Percentiles rank a stretch among this genome's conserved stretches.
Evolutionary conservation across 768 basidiomycete species (phyloP).

Genomic region (Pulveroboletus sp.): DNA sequence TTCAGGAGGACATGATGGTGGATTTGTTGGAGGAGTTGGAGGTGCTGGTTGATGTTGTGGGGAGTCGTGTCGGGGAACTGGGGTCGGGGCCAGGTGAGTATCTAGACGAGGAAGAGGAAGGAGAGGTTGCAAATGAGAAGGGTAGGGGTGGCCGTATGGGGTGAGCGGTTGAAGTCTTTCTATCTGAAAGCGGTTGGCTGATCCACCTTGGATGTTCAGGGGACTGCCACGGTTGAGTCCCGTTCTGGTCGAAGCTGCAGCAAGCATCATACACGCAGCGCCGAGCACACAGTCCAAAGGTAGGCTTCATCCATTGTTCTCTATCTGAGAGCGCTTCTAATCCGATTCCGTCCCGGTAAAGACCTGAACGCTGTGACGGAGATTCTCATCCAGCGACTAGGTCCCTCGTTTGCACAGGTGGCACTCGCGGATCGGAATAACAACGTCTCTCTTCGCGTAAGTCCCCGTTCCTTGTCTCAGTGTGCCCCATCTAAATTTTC

Average conservation of each 20-base stretch:
- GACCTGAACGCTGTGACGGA: slow-evolving; percentile 56
- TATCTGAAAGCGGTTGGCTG: background rate
- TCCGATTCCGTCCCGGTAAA: slow-evolving; percentile 21
- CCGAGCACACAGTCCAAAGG: slow-evolving; percentile 57
- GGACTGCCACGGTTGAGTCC: slow-evolving; percentile 39
- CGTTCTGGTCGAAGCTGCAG: slow-evolving; percentile 57
- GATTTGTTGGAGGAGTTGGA: slow-evolving; percentile 64
- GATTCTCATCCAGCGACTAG: slow-evolving; percentile 51
- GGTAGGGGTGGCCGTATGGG: slow-evolving; percentile 32
- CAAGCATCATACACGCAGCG: slow-evolving; percentile 61
- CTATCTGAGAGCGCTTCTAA: background rate
- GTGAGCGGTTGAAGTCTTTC: slow-evolving; percentile 6
- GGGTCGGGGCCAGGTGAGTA: slow-evolving; percentile 24
- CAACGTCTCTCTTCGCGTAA: slow-evolving; percentile 51
- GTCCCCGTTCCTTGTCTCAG: slow-evolving; percentile 1
- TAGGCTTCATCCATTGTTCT: slow-evolving; percentile 19
- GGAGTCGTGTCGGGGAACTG: slow-evolving; percentile 55
- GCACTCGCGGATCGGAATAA: slow-evolving; percentile 46
- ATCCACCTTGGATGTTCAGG: slow-evolving; percentile 23
- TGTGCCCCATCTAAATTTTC: background rate
- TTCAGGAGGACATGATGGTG: slow-evolving; percentile 56
- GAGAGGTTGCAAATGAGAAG: background rate
- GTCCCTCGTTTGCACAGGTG: slow-evolving; percentile 52
- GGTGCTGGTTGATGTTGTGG: slow-evolving; percentile 58
- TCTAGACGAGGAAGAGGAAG: background rate